Evolutionary conservation across 129 eudicot species (phyloP).

Genomic region (Escallonia herrerae): DNA sequence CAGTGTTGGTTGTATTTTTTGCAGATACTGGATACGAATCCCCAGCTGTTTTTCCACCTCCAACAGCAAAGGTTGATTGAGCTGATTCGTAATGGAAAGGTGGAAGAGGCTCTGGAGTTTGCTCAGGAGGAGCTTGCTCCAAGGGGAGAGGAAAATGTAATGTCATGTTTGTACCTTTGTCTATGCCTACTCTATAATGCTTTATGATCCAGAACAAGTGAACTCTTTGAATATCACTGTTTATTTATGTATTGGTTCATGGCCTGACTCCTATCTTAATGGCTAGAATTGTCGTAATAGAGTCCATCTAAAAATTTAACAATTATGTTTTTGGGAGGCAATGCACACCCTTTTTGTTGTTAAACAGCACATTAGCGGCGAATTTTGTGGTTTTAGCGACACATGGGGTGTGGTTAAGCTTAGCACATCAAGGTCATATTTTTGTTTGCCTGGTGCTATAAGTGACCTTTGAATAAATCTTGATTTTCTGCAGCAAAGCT

Average conservation of each 20-base stretch:
- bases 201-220: not conserved
- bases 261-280: not conserved
- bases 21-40: conserved; percentile 96
- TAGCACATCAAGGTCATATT: not conserved
- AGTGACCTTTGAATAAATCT: not conserved
- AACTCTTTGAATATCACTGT: not conserved
- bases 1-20: conserved; percentile 1
- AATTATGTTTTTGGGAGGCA: too few species aligned
- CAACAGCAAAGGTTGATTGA: conserved; percentile 96
- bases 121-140: conserved; percentile 99
- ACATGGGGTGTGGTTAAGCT: too few species aligned
- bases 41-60: conserved; percentile 91
- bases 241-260: not conserved
- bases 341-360: too few species aligned
- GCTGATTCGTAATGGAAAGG: conserved; percentile 80
- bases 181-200: not conserved
- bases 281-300: too few species aligned
- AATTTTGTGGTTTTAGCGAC: too few species aligned
- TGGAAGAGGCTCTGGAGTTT: conserved; percentile 89
- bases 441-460: not conserved
- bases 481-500: conserved; percentile 55
- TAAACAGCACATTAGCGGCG: too few species aligned
- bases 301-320: too few species aligned
- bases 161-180: not conserved
- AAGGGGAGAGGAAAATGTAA: conserved; percentile 98